Evolutionary conservation across 2,329 filamentous ascomycete genomes (phyloP), one percentile per base, ranked within the genome.

Genomic region (Eutypa lata): DNA sequence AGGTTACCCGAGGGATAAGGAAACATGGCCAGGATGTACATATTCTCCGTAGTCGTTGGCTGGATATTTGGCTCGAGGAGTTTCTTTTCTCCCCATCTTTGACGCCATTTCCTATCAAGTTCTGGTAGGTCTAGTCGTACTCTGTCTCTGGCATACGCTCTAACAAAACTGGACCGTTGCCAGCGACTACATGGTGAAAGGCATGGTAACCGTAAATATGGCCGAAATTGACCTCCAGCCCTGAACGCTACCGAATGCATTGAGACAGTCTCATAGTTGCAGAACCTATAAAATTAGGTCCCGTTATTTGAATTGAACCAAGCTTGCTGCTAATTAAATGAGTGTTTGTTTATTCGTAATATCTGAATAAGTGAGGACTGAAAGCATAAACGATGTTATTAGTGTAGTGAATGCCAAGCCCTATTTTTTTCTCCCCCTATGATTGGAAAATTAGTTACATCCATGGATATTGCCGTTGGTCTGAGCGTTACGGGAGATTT

Each of bases 21-120:
- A 66, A 96, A 96, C 91, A 96, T 96, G 59, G 91, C 87, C 50
- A 96, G 77, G 56, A 96, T 83, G 68, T 93, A 96, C 69, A 77
- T 78, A 53, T 71, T 53, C 13, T 57, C 55, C 43, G 22, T 51
- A 31, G 50, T 26, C 16, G 8, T 19, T 18, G 22, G 42, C 3
- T 42, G 35, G 4, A 37, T 2, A n/a, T 16, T 14, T 18, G 57
- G n/a, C 55, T 43, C 16, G 43, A 44, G 50, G 52, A 47, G 43
- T 61, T 57, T 47, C 55, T 50, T 7, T 60, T 50, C 13, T 64
- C 63, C 79, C 42, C 80, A 82, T 57, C 62, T 68, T 42, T 70
- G 65, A 3, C 76, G 76, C 81, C 81, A 84, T 70, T 82, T 82
- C 49, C 67, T 56, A 56, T 79, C 76, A 19, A 83, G 64, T 4